Evolutionary conservation across 2,329 filamentous ascomycete species (phyloP).

Genomic region (Endothia cerciana): DNA sequence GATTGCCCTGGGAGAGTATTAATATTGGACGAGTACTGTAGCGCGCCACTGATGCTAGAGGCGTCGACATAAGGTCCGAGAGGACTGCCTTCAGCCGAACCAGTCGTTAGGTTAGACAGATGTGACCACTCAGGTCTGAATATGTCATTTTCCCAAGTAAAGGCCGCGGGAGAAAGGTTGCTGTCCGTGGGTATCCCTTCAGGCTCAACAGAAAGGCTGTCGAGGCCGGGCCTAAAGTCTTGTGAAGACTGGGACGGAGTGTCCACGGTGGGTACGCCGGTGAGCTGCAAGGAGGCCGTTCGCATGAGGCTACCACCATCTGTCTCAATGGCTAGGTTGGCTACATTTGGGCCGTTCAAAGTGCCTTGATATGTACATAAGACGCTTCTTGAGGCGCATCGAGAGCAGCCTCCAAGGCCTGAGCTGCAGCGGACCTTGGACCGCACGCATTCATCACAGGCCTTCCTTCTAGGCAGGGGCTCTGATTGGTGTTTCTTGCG

Average conservation of each 20-base stretch:
- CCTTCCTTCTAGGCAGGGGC: slow-evolving; percentile 20
- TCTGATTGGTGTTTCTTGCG: slow-evolving; percentile 19
- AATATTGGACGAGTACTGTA: slow-evolving; percentile 11
- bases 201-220: slow-evolving; percentile 7
- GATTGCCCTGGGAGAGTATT: slow-evolving; percentile 2
- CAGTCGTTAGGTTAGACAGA: slow-evolving; percentile 5
- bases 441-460: slow-evolving; percentile 25
- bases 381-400: slow-evolving; percentile 18
- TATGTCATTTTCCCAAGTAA: slow-evolving; percentile 11
- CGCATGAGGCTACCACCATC: slow-evolving; percentile 6
- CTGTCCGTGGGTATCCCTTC: slow-evolving; percentile 6
- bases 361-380: slow-evolving; percentile 17
- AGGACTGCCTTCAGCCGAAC: slow-evolving; percentile 8
- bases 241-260: slow-evolving; percentile 7
- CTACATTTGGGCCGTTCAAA: slow-evolving; percentile 2
- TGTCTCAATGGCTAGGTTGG: slow-evolving; percentile 9
- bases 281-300: slow-evolving; percentile 4
- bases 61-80: slow-evolving; percentile 5
- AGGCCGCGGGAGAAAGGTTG: slow-evolving; percentile 8
- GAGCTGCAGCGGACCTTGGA: slow-evolving; percentile 21
- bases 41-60: slow-evolving; percentile 4
- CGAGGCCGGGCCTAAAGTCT: slow-evolving; percentile 1
- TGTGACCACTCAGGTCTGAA: slow-evolving; percentile 14
- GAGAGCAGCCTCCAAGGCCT: slow-evolving; percentile 18
- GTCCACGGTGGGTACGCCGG: neutral